Base-by-base conservation (phyloP, 192 early-diverging fungal genomes). In the Coemansia aciculifera region DNA sequence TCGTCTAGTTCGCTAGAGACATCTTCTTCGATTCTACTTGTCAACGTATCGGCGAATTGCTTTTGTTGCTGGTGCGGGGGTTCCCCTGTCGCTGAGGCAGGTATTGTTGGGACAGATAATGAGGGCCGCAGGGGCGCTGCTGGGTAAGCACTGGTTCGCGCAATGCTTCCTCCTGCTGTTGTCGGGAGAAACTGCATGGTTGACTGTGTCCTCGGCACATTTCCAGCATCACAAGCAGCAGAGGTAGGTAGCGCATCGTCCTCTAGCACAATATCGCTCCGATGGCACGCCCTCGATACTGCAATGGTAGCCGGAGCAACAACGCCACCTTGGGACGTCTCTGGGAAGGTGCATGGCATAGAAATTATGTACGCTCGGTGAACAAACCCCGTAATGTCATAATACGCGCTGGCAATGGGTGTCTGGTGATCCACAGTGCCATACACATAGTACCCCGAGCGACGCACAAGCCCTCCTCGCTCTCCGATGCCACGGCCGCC, bases 281-380 rank as follows among this genome's bases (percentile, higher is more conserved):
- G 62, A 4, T 37, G 40, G 9, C 44, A 62, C 21, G 73, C 71
- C 43, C 36, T 44, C 21, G 73, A 63, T 49, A 73, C 12, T 2
- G 79, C 32, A 48, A 76, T 67, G 21, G 74, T 67, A 2, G 79
- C 79, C 15, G 71, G 64, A 1, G 48, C 79, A 37, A 79, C 24
- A 15, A 69, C 62, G 43, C 78, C 61, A 57, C 42, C 23, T n/a
- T 46, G 49, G 15, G 51, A 23, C 64, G 51, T 29, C 51, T 54
- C 38, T 5, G 78, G 79, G 38, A 76, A 81, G 27, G 71, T 40
- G 21, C 61, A 60, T 42, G 79, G 74, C 68, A 66, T 63, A 17
- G 79, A 76, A 2, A 81, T 19, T 24, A 73, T 65, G 48, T 61
- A 76, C 4, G 79, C 74, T 0, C 71, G 74, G 57, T 81, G 79